Base-by-base conservation (phyloP, 768 basidiomycete species). In the Pleurotus salmoneostramineus region DNA sequence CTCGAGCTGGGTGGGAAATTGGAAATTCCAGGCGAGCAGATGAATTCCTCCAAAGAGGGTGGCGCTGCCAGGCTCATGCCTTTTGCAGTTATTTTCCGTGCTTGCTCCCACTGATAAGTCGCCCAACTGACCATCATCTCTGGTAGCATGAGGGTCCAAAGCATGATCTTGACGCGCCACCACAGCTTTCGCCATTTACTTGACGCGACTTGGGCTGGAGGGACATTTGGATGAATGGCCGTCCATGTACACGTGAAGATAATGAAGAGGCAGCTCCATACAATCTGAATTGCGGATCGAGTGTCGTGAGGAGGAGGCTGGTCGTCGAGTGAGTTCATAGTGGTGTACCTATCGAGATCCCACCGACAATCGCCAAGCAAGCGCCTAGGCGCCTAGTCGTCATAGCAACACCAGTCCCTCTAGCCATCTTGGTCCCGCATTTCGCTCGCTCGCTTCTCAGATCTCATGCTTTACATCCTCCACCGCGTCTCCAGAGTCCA, bases 181-280 rank as follows among this genome's bases (percentile, higher is more conserved):
- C 35, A 11, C 2, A 40, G 3, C 37, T 10, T 40, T 3, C n/a
- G 8, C 37, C 37, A 40, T 3, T 40, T 40, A 3, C 37, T 40
- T 2, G 17, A 17, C 17, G 34, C 42, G n/a, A 34, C 27, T 42
- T 17, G 8, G 2, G 11, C 6, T 45, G 44, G 44, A 1, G 71
- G 68, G 17, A 72, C 61, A 56, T 72, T 69, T 8, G 66, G 68
- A 31, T 72, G 71, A 5, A 69, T 56, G 3, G 66, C 58, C 8
- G 62, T 63, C 71, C 70, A 72, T 14, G 63, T 64, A 52, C 71
- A 72, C 7, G 62, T 57, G 14, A 72, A 64, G 0, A 71, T 57
- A 1, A 70, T 68, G 8, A 61, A 51, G n/a, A 68, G 8, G 17
- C 68, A 71, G 50, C 64, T 63, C 62, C 62, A 63, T 10, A 69